Base-by-base conservation (phyloP, 805 yeast species). In the Aciculoconidium aculeatum region DNA sequence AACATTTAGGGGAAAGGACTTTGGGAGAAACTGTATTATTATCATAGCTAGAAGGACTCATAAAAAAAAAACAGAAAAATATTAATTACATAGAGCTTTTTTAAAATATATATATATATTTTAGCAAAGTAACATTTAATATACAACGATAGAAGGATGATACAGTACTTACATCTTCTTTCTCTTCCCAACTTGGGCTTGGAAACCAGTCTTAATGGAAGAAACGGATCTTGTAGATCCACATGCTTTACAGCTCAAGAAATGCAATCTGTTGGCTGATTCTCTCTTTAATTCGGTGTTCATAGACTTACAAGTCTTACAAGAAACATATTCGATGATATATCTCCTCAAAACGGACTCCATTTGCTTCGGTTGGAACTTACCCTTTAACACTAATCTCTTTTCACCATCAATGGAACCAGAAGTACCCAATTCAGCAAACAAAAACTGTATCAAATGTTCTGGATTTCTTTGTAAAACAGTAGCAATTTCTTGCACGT, bases 191-290 rank as follows among this genome's bases (percentile, higher is more conserved):
- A 85, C 79, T 55, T 84, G 90, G 47, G 98, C 99, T 71, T 88
- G 96, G 95, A 85, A 92, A 81, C 99, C 99, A 28, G 96, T 85
- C 77, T 94, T 92, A 64, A 92, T 92, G 26, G 96, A 86, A 45
- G 92, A 77, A 34, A 92, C 99, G 28, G 96, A 87, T 67, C 96
- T 81, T 27, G 96, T 79, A 27, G 95, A 84, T 45, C 98, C 98
- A 74, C 99, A 92, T 34, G 94, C 84, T 57, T 88, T 87, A 73
- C 99, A 92, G 51, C 88, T 95, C 72, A 92, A 73, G 72, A 92
- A 92, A 70, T 85, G 94, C 65, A 92, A 75, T 71, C 99, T 84
- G 71, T 88, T 92, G 36, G 92, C 81, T 47, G 84, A 80, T 67
- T 92, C 99, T 67, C 95, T 88, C 71, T 80, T 84, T 59, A 92